Evolutionary conservation across 2,329 filamentous ascomycete genomes (phyloP).

Genomic region (Aureobasidium musti): DNA sequence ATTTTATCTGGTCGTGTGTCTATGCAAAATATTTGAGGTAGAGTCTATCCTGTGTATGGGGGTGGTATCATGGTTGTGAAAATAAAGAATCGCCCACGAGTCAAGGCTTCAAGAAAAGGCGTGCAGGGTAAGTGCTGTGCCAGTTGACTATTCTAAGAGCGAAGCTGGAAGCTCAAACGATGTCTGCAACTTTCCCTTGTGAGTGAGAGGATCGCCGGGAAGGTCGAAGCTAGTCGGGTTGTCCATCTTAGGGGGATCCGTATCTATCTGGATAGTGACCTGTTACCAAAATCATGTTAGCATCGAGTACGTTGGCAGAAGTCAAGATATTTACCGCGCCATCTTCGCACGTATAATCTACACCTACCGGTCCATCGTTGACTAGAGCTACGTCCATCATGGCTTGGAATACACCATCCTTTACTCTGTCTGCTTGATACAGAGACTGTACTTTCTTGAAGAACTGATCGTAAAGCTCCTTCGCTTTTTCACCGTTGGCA

Average conservation of each 20-base stretch:
- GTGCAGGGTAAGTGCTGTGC: background rate
- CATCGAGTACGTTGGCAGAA: slow-evolving; percentile 29
- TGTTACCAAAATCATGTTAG: slow-evolving; percentile 34
- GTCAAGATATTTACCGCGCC: slow-evolving; percentile 54
- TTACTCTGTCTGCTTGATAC: slow-evolving; percentile 74
- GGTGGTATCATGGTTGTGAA: slow-evolving; percentile 23
- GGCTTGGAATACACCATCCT: slow-evolving; percentile 95
- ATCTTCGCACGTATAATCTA: slow-evolving; percentile 59
- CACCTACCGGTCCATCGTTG: slow-evolving; percentile 76
- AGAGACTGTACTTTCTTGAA: slow-evolving; percentile 70
- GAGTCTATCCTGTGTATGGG: slow-evolving; percentile 1
- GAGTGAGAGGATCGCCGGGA: slow-evolving; percentile 36
- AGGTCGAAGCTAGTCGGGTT: slow-evolving; percentile 38
- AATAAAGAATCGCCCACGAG: background rate
- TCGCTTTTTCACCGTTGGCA: slow-evolving; percentile 74
- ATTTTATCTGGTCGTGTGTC: background rate
- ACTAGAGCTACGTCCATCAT: slow-evolving; percentile 98
- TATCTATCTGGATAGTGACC: slow-evolving; percentile 55
- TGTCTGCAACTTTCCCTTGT: slow-evolving; percentile 41
- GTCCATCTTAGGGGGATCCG: slow-evolving; percentile 48
- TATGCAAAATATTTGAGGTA: background rate
- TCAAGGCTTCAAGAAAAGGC: background rate
- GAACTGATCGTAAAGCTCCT: slow-evolving; percentile 80
- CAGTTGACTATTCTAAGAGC: slow-evolving; percentile 38
- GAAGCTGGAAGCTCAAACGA: slow-evolving; percentile 42